Evolutionary conservation across 805 yeast species (phyloP).

Genomic region (Zygoascus bituminiphila): DNA sequence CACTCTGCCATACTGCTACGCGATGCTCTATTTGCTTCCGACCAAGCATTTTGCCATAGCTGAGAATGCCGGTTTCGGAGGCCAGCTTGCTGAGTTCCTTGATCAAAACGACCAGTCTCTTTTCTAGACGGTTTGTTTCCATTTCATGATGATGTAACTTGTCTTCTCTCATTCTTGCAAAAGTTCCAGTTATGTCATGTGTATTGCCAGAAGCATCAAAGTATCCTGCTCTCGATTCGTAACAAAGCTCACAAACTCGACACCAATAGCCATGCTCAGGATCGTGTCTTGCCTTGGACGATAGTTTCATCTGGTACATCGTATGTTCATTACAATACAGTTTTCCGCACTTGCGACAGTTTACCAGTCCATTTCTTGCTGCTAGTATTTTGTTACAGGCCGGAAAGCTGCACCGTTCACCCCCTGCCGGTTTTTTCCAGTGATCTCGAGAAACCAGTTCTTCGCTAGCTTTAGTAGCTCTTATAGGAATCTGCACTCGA

Average conservation of each 20-base stretch:
- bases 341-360: slow-evolving; percentile 72
- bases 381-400: slow-evolving; percentile 39
- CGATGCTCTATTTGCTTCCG: slow-evolving; percentile 37
- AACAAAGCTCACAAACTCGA: slow-evolving; percentile 62
- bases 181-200: slow-evolving; percentile 40
- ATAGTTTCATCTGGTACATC: slow-evolving; percentile 42
- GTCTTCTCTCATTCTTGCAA: slow-evolving; percentile 34
- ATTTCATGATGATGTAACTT: slow-evolving; percentile 44
- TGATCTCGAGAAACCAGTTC: slow-evolving; percentile 40
- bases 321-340: slow-evolving; percentile 64
- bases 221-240: slow-evolving; percentile 45
- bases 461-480: slow-evolving; percentile 15
- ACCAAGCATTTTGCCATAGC: slow-evolving; percentile 20
- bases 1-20: slow-evolving; percentile 62
- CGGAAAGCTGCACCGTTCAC: slow-evolving; percentile 35
- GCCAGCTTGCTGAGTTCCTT: slow-evolving; percentile 17
- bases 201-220: slow-evolving; percentile 35
- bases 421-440: slow-evolving; percentile 47
- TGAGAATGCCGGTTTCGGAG: slow-evolving; percentile 23
- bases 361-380: slow-evolving; percentile 48
- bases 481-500: not conserved
- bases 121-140: slow-evolving; percentile 50
- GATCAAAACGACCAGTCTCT: slow-evolving; percentile 37
- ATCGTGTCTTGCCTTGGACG: slow-evolving; percentile 40
- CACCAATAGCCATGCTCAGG: slow-evolving; percentile 54